phyloP scores from a whole-genome alignment of 2,329 filamentous ascomycete genomes.

The Fusarium sp. region DNA sequence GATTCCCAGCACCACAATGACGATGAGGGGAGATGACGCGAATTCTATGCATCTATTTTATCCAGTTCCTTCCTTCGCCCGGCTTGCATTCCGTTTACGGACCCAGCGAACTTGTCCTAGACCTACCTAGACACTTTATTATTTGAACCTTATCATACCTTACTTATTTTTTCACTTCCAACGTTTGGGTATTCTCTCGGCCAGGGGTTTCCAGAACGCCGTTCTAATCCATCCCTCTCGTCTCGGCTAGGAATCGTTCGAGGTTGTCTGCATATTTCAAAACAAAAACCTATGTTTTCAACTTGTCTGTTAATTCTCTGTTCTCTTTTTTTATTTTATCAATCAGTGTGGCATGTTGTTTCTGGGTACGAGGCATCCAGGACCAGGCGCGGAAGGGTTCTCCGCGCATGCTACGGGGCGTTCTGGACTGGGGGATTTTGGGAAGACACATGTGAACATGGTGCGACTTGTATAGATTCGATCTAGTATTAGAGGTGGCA shows the following conservation, averaged over 20 bases:
- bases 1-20: conserved; percentile 37
- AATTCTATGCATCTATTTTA: conserved; percentile 40
- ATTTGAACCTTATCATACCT: conserved; percentile 39
- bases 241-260: conserved; percentile 29
- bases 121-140: conserved; percentile 46
- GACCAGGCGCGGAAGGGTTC: conserved; percentile 42
- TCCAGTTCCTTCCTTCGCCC: conserved; percentile 36
- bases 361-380: conserved; percentile 46
- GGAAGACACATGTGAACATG: conserved; percentile 47
- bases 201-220: conserved; percentile 36
- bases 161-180: conserved; percentile 39
- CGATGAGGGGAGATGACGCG: conserved; percentile 33
- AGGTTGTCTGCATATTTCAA: conserved; percentile 35
- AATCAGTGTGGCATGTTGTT: conserved; percentile 44
- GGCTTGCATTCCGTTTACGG: conserved; percentile 40
- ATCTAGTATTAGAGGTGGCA: conserved; percentile 47
- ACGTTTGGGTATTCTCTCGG: conserved; percentile 44
- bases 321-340: conserved; percentile 31
- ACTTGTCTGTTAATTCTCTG: conserved; percentile 25
- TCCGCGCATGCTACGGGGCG: conserved; percentile 46
- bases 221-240: conserved; percentile 39
- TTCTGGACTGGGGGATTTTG: conserved; percentile 43
- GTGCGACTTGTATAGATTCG: conserved; percentile 47
- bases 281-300: conserved; percentile 28
- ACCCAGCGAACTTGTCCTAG: conserved; percentile 41